Evolutionary conservation across 2,329 filamentous ascomycete species (phyloP), one percentile per base, ranked within the genome.

Genomic region (Plenodomus lindquistii): DNA sequence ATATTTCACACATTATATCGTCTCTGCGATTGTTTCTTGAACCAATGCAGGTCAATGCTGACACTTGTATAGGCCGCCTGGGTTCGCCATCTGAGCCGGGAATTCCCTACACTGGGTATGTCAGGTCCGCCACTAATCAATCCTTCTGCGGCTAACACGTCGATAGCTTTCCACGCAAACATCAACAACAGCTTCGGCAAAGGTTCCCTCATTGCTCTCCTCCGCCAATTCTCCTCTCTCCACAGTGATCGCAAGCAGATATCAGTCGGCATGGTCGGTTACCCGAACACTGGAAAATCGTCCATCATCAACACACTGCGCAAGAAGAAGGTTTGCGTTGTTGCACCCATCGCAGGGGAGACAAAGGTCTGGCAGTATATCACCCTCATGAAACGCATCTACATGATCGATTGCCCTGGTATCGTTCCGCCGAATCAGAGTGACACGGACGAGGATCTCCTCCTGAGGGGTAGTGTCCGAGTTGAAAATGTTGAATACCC

Each of bases 361-460:
- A 97, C 93, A 27, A 97, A 97, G 50, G 89, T 97, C 22, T 97
- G 94, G 93, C 93, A 97, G 71, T 97, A 97, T 67, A 91, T 97
- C 59, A 96, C 91, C 2, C 75, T 97, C 50, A 96, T 96, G 89
- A 95, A 92, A 77, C 82, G 91, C 44, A 96, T 96, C 43, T 92
- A 93, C 73, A 82, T 99, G 45, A 97, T 99, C 62, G 94, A 99
- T 66, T 97, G 93, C 66, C 94, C 94, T 34, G 94, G 94, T 73
- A 91, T 99, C 35, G 94, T 97, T 0, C 94, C 94, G 3, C 93
- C 94, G 0, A 94, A 89, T 57, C 85, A 85, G 53, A 84, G 85
- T 45, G 93, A 97, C 66, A 89, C 87, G 0, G 89, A 92, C 21
- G 85, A 92, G 63, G 92, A 97, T 58, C 87, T 99, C 46, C 80